Conservation (phyloP, 768 basidiomycete species). For the Tricholoma sp. region DNA sequence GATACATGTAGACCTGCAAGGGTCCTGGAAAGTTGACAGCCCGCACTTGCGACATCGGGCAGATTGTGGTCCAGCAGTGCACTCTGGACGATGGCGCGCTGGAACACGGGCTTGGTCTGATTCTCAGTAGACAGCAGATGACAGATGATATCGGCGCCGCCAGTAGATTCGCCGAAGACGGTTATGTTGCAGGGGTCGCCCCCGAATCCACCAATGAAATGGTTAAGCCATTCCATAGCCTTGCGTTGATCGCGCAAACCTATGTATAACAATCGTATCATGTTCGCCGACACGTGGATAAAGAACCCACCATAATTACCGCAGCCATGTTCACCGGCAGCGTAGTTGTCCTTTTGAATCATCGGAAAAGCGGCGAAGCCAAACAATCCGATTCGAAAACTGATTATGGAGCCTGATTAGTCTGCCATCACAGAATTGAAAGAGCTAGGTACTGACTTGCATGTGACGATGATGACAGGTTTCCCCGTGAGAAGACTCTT, state of each 20-base stretch:
- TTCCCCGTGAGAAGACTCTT: conserved; percentile 58
- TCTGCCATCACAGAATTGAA: not conserved
- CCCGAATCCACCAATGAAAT: conserved; percentile 58
- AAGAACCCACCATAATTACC: conserved; percentile 66
- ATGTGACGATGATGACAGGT: conserved; percentile 66
- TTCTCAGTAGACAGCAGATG: conserved; percentile 65
- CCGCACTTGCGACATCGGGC: conserved; percentile 54
- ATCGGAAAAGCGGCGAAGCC: conserved; percentile 69
- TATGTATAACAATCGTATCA: conserved; percentile 17
- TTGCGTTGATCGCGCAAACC: conserved; percentile 61
- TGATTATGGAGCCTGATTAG: conserved; percentile 19
- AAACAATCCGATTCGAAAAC: conserved; percentile 73
- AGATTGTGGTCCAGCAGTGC: conserved; percentile 58
- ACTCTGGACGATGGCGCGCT: conserved; percentile 74
- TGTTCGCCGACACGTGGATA: not conserved
- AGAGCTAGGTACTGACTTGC: conserved; percentile 53
- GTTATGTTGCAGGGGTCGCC: conserved; percentile 61
- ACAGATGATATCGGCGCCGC: conserved; percentile 53
- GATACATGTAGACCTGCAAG: conserved; percentile 51
- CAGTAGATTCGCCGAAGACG: conserved; percentile 45
- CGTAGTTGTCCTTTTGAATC: conserved; percentile 63
- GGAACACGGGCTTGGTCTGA: conserved; percentile 54
- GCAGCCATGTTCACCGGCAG: conserved; percentile 61
- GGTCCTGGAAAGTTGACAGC: conserved; percentile 62
- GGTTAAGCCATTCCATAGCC: conserved; percentile 61